Conservation (phyloP, 129 eudicot species). For the Arctium lappa region DNA sequence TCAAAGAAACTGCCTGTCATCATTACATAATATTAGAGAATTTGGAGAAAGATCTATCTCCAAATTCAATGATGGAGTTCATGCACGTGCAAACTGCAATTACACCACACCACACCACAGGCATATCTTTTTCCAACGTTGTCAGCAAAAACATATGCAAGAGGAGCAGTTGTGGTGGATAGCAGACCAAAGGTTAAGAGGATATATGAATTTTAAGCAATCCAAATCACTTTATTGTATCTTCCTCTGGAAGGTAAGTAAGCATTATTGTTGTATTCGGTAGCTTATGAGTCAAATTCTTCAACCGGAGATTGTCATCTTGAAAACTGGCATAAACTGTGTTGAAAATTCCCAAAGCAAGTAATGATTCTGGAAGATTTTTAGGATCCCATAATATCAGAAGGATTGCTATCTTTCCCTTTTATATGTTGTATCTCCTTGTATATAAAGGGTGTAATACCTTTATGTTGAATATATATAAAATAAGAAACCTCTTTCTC, state of each 20-base stretch:
- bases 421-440: no score
- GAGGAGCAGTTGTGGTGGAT: conserved; percentile 56
- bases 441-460: no score
- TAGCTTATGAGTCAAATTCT: conserved; percentile 4
- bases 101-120: conserved; percentile 26
- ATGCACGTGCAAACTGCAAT: conserved; percentile 46
- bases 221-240: conserved; percentile 54
- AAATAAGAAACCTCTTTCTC: no score
- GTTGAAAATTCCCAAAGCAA: no score
- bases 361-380: no score
- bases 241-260: conserved; percentile 78
- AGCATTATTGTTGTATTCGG: neutral
- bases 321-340: no score
- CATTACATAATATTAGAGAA: conserved; percentile 49
- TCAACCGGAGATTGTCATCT: neutral
- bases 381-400: no score
- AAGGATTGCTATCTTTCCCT: no score
- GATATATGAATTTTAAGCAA: conserved; percentile 46
- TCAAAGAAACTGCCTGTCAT: conserved; percentile 18
- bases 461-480: no score
- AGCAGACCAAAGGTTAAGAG: conserved; percentile 34
- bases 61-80: conserved; percentile 43
- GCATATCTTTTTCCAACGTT: conserved; percentile 53
- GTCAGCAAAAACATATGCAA: conserved; percentile 40
- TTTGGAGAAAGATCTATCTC: conserved; percentile 58